Base-by-base conservation (phyloP, 768 basidiomycete species). In the Rhizopogon sp. region DNA sequence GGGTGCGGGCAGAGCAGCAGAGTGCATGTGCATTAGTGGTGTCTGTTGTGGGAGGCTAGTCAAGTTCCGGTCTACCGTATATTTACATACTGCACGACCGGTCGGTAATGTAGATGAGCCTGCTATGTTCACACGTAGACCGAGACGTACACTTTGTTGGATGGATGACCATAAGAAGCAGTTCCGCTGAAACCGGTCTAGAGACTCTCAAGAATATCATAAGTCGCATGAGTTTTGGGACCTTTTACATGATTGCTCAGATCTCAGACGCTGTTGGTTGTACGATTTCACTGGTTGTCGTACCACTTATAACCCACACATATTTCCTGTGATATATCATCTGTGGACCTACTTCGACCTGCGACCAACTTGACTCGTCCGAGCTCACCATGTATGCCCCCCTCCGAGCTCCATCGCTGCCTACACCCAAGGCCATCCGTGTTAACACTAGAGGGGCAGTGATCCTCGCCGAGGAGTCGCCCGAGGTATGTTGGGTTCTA, bases 371-470 rank as follows among this genome's bases (percentile, higher is more conserved):
- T 33, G 56, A 35, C 42, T 50, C 42, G 55, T 54, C 44, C 43
- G 56, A 57, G 53, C 37, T 58, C 50, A 17, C 28, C 44, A 43
- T 64, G 47, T 22, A 49, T 20, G 35, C 55, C 40, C 56, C 58
- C 60, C 76, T 80, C 76, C 66, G 76, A 63, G 72, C 74, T 37
- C 83, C 87, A 39, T 79, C 87, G 43, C 75, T 96, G 55, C 94
- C 94, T 40, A 81, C 83, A 37, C 84, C 91, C 33, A 87, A 83
- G 70, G 85, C 90, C 51, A 96, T 98, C 66, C 91, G 92, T 69
- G 95, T 98, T 64, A 93, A 97, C 64, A 97, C 93, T 28, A 83
- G 92, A 59, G 95, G 95, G 14, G 95, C 95, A 14, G 79, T 96
- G 56, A 97, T 98, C 60, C 77, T 98, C 39, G 84, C 89, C 45